Conservation (phyloP, 768 basidiomycete species). For the Mycena vulgaris region DNA sequence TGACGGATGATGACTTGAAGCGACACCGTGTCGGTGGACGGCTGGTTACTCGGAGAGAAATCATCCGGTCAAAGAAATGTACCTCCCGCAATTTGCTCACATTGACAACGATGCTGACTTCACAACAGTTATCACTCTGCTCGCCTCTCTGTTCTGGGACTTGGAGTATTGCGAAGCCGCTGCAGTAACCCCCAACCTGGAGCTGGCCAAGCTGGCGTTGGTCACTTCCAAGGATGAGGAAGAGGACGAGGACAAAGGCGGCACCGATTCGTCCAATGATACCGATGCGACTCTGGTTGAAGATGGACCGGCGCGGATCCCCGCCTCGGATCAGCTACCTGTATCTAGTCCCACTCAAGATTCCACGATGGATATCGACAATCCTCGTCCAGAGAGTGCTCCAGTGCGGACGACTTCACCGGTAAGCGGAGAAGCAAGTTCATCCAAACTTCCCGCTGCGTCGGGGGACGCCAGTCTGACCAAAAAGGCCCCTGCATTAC, state of each 20-base stretch:
- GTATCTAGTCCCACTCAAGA: slow-evolving; percentile 53
- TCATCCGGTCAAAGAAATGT: slow-evolving; percentile 91
- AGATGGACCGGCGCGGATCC: slow-evolving; percentile 65
- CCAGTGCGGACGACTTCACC: slow-evolving; percentile 24
- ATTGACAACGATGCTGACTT: slow-evolving; percentile 28
- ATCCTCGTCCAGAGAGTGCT: slow-evolving; percentile 39
- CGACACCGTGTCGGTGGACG: slow-evolving; percentile 91
- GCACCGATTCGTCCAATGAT: slow-evolving; percentile 88
- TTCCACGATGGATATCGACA: slow-evolving; percentile 73
- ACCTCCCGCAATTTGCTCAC: slow-evolving; percentile 40
- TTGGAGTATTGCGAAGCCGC: slow-evolving; percentile 76
- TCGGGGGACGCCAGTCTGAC: slow-evolving; percentile 40
- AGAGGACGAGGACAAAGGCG: slow-evolving; percentile 83
- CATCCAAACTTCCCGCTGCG: slow-evolving; percentile 48
- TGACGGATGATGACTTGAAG: slow-evolving; percentile 86
- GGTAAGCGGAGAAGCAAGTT: slow-evolving; percentile 37
- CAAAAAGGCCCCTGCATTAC: slow-evolving; percentile 69
- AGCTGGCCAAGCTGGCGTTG: slow-evolving; percentile 92
- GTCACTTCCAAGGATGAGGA: slow-evolving; percentile 93
- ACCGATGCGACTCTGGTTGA: slow-evolving; percentile 93
- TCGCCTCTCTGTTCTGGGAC: slow-evolving; percentile 84
- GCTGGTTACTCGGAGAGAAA: slow-evolving; percentile 84
- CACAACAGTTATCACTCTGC: slow-evolving; percentile 79
- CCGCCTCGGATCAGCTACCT: slow-evolving; percentile 37
- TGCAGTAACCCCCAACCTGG: slow-evolving; percentile 86